A percentile compares a stretch with the other conserved stretches of the same genome.
Conservation (phyloP, 768 basidiomycete genomes). For the Termitomyces sp. region DNA sequence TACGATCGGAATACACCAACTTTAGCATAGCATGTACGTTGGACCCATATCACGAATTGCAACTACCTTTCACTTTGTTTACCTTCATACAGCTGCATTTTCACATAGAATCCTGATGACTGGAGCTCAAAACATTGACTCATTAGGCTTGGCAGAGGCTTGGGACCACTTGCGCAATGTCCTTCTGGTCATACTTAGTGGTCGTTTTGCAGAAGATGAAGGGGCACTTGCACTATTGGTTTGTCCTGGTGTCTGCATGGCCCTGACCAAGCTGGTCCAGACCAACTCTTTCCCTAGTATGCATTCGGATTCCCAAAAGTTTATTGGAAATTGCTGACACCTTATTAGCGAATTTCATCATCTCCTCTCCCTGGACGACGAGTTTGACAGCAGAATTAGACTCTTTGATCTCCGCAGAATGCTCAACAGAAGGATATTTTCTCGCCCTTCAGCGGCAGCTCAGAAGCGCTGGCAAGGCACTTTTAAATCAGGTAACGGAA, state of each 20-base stretch:
- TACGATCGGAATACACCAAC: constrained; percentile 25
- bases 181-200: constrained; percentile 46
- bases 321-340: not conserved
- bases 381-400: constrained; percentile 41
- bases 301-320: constrained; percentile 6
- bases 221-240: constrained; percentile 51
- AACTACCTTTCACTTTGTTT: not conserved
- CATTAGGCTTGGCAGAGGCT: constrained; percentile 45
- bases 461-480: constrained; percentile 18
- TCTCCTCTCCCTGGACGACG: constrained; percentile 51
- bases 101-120: constrained; percentile 40
- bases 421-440: constrained; percentile 22
- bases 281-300: constrained; percentile 25
- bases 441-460: constrained; percentile 32
- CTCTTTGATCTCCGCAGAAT: constrained; percentile 22
- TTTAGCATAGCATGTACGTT: constrained; percentile 39
- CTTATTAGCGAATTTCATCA: constrained; percentile 25
- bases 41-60: not conserved
- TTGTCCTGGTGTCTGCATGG: constrained; percentile 49
- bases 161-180: constrained; percentile 55
- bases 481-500: constrained; percentile 28
- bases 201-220: constrained; percentile 43
- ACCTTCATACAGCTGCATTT: constrained; percentile 39
- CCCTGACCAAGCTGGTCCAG: constrained; percentile 39
- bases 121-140: constrained; percentile 23